These are phyloP conservation scores for Ascomycota sp. DNA, from an alignment of 2,329 filamentous ascomycete genomes.

Conservation along the genomic window DNA sequence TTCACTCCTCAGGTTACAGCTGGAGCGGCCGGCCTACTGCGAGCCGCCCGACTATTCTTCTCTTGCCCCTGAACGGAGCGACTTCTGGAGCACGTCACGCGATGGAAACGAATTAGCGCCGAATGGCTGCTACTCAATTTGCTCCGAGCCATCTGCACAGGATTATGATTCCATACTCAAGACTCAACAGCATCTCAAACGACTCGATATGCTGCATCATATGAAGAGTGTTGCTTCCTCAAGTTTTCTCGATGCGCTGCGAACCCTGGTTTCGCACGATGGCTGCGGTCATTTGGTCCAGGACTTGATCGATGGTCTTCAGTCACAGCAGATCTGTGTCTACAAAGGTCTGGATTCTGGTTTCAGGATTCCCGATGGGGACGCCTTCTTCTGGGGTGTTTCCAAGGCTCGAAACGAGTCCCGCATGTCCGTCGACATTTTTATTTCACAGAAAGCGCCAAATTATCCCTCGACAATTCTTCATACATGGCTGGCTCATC, in stretches of 20 bases:
- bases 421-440: slow-evolving; percentile 10
- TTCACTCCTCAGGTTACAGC: slow-evolving; percentile 3
- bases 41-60: slow-evolving; percentile 7
- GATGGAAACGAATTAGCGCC: slow-evolving; percentile 8
- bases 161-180: slow-evolving; percentile 11
- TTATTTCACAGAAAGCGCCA: slow-evolving; percentile 12
- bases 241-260: slow-evolving; percentile 7
- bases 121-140: slow-evolving; percentile 11
- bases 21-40: slow-evolving; percentile 3
- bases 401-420: slow-evolving; percentile 4
- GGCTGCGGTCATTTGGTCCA: slow-evolving; percentile 6
- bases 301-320: slow-evolving; percentile 9
- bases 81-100: slow-evolving; percentile 12
- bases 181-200: slow-evolving; percentile 11
- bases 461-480: slow-evolving; percentile 11
- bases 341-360: slow-evolving; percentile 16
- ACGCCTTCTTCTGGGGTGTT: slow-evolving; percentile 14
- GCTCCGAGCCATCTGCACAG: slow-evolving; percentile 7
- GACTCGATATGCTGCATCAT: slow-evolving; percentile 11
- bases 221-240: slow-evolving; percentile 8
- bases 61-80: slow-evolving; percentile 6
- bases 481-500: slow-evolving; percentile 17
- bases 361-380: slow-evolving; percentile 11
- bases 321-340: slow-evolving; percentile 6
- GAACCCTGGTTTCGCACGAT: slow-evolving; percentile 4